phyloP scores from a whole-genome alignment of 179 eudicot species.

The Drosera spatulata region DNA sequence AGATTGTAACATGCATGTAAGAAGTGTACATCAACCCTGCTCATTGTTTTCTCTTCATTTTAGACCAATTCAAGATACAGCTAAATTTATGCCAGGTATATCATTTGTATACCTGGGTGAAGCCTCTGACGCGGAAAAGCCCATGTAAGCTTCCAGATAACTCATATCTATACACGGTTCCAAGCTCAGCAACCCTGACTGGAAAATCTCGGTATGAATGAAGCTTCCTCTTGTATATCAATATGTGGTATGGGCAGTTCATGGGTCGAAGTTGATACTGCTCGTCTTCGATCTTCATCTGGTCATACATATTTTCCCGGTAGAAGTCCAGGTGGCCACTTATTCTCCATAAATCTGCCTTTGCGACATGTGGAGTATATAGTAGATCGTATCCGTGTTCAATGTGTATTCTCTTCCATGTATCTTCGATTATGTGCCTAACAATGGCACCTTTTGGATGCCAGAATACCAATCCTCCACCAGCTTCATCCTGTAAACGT shows the following conservation, averaged over 20 bases:
- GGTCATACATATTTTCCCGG: conserved; percentile 93
- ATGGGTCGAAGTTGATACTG: conserved; percentile 97
- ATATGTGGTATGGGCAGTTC: conserved; percentile 98
- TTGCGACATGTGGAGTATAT: conserved; percentile 97
- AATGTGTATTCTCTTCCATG: conserved; percentile 91
- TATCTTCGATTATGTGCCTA: conserved; percentile 85
- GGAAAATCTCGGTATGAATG: conserved; percentile 96
- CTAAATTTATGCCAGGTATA: neutral
- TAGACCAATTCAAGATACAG: neutral
- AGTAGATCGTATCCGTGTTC: conserved; percentile 75
- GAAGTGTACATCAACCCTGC: no score
- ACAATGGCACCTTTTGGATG: conserved; percentile 96
- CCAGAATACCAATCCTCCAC: conserved; percentile 99
- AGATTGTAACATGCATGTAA: no score
- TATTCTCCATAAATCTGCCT: conserved; percentile 91
- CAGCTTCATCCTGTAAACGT: conserved; percentile 82
- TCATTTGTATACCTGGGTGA: conserved; percentile 64
- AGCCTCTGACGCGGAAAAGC: conserved; percentile 97
- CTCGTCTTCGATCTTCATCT: conserved; percentile 93
- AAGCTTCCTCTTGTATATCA: conserved; percentile 72
- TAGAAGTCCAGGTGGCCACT: conserved; percentile 99
- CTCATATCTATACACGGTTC: conserved; percentile 96
- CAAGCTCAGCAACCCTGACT: conserved; percentile 90
- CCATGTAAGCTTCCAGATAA: conserved; percentile 95
- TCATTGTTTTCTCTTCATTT: no score